Evolutionary conservation across 1,284 basidiomycete species (phyloP), one percentile per base, ranked within the genome.

Genomic region (Marasmius sp.): DNA sequence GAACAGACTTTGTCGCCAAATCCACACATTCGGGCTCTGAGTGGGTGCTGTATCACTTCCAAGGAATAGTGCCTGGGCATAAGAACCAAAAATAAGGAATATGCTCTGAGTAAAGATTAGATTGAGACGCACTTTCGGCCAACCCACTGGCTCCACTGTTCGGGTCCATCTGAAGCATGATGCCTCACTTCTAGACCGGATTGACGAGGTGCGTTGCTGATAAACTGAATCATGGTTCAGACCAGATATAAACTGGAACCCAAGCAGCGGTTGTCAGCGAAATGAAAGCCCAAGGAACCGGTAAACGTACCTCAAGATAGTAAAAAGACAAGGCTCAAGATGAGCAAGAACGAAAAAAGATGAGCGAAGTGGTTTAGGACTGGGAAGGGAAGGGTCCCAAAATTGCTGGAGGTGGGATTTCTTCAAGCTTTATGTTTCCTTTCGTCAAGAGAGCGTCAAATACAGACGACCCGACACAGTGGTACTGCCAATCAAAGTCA

Each of bases 11-110:
- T 96, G 80, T 96, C 94, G 58, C 94, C 94, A 75, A 96, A 95
- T 4, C 94, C 94, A 75, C 94, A 96, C 86, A 95, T 95, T 67
- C 94, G 86, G 41, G 94, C 94, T 50, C 94, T 85, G 54, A 93
- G 76, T 39, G 94, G 94, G 68, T 96, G 86, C 72, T 97, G 94
- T 5, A 93, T 85, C 66, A 95, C 86, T 67, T 92, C 87, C 45
- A 96, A 82, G 11, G 88, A 85, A 73, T 94, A 95, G 69, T 89
- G 81, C 71, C 93, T 94, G 71, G 11, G 59, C 27, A 18, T 36
- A 38, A 36, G 34, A 37, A 60, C 36, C 49, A 63, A 64, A 59
- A 61, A 62, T 33, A 39, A 37, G 18, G 48, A 55, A 50, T 16
- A 27, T 50, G 51, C 47, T 45, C 49, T 63, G 50, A 64, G 56